phyloP scores from a whole-genome alignment of 1,139 yeast species.

The Suhomyces ambrosiae region DNA sequence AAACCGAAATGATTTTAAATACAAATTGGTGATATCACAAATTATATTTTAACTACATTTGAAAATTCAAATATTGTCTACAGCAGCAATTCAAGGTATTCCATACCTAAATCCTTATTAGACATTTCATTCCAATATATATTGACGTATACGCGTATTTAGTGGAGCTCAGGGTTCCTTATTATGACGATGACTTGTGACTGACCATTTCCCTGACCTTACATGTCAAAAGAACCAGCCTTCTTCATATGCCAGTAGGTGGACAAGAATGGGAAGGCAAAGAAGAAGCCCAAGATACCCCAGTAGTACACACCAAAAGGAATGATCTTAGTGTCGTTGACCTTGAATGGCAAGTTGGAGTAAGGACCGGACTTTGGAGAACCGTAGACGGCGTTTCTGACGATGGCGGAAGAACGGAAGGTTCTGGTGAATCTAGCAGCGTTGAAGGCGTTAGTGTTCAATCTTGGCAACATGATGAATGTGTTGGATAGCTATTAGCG shows the following conservation, averaged over 20 bases:
- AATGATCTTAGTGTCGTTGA: conserved; percentile 78
- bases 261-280: conserved; percentile 67
- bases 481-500: conserved; percentile 1
- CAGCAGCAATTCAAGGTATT: no score
- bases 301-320: conserved; percentile 84
- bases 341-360: conserved; percentile 91
- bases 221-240: conserved; percentile 56
- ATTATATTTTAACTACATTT: no score
- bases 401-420: conserved; percentile 41
- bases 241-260: conserved; percentile 73
- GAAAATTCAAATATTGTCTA: no score
- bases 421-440: conserved; percentile 28
- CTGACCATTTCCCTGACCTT: no score
- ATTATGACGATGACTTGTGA: no score
- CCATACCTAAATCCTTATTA: neutral
- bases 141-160: neutral
- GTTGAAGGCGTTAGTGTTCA: conserved; percentile 12
- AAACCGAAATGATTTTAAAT: no score
- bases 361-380: conserved; percentile 77
- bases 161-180: no score
- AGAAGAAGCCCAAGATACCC: conserved; percentile 67
- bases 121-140: neutral
- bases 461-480: conserved; percentile 17
- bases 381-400: conserved; percentile 40
- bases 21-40: no score